Percentiles rank a stretch among this genome's conserved stretches.
phyloP scores from a whole-genome alignment of 306 rosid species.

The Cicer arietinum region DNA sequence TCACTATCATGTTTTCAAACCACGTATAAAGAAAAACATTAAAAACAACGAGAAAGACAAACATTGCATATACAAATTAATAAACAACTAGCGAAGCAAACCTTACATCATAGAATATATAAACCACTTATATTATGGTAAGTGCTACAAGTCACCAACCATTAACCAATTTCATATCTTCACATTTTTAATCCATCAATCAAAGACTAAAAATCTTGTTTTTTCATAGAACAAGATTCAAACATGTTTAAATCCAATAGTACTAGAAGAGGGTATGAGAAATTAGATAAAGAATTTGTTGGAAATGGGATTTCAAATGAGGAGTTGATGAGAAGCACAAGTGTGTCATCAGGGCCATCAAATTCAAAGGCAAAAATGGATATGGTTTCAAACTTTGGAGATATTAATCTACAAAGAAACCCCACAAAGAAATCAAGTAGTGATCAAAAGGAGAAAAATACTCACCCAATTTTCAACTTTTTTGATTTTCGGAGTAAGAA shows the following conservation, averaged over 20 bases:
- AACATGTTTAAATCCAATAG: conserved; percentile 62
- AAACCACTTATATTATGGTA: conserved; percentile 2
- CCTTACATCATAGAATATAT: conserved; percentile 14
- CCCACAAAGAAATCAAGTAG: conserved; percentile 51
- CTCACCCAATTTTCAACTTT: conserved; percentile 59
- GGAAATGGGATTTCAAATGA: conserved; percentile 39
- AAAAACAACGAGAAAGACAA: conserved; percentile 12
- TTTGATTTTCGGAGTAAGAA: conserved; percentile 54
- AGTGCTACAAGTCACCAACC: conserved; percentile 38
- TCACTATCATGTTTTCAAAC: conserved; percentile 35
- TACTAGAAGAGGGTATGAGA: conserved; percentile 59
- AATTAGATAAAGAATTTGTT: conserved; percentile 52
- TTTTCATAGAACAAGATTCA: background rate
- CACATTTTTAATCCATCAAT: background rate
- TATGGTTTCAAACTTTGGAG: conserved; percentile 37
- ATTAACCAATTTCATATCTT: conserved; percentile 31
- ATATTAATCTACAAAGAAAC: conserved; percentile 51
- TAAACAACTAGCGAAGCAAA: conserved; percentile 19
- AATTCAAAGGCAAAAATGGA: conserved; percentile 23
- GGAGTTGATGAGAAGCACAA: conserved; percentile 59
- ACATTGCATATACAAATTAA: background rate
- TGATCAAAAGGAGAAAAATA: conserved; percentile 42
- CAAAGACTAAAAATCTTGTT: background rate
- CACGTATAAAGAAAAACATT: conserved; percentile 1
- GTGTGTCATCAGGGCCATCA: conserved; percentile 50